Conservation (phyloP, 495 filamentous ascomycete species). For the Neurospora terricola region DNA sequence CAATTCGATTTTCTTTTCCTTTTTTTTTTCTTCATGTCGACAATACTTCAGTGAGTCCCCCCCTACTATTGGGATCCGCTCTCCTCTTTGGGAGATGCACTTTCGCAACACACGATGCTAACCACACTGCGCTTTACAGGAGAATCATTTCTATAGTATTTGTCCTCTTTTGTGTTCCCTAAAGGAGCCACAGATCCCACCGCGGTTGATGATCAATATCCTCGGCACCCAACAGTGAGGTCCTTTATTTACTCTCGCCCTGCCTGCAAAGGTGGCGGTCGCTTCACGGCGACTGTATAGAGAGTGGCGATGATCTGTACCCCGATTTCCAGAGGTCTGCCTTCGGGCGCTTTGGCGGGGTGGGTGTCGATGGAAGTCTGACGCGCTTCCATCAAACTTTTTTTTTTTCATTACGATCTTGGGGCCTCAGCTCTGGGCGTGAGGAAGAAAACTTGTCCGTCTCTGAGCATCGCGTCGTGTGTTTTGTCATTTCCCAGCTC, state of each 20-base stretch:
- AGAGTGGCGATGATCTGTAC: conserved; percentile 56
- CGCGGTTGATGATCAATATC: conserved; percentile 47
- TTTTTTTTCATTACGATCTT: conserved; percentile 3
- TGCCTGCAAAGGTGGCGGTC: conserved; percentile 4
- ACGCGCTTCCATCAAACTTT: conserved; percentile 16
- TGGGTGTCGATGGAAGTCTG: conserved; percentile 56
- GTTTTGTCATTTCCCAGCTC: no score
- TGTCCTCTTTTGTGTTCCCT: conserved; percentile 55
- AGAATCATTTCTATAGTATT: conserved; percentile 8
- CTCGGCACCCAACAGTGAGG: conserved; percentile 5
- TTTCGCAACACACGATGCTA: background rate
- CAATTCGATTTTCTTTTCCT: conserved; percentile 21
- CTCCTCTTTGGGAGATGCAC: background rate
- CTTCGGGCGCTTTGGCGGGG: conserved; percentile 45
- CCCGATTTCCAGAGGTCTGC: conserved; percentile 39
- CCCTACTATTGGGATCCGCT: conserved; percentile 23
- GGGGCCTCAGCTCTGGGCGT: background rate
- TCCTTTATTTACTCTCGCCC: conserved; percentile 13
- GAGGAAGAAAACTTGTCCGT: background rate
- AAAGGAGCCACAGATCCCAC: conserved; percentile 57
- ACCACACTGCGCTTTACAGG: background rate
- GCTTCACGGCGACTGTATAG: conserved; percentile 4
- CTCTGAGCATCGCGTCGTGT: background rate
- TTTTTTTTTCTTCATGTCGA: conserved; percentile 46
- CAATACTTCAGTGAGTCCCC: conserved; percentile 47